Evolutionary conservation across 106 monocot genomes (phyloP).

Genomic region (Ottelia alismoides): DNA sequence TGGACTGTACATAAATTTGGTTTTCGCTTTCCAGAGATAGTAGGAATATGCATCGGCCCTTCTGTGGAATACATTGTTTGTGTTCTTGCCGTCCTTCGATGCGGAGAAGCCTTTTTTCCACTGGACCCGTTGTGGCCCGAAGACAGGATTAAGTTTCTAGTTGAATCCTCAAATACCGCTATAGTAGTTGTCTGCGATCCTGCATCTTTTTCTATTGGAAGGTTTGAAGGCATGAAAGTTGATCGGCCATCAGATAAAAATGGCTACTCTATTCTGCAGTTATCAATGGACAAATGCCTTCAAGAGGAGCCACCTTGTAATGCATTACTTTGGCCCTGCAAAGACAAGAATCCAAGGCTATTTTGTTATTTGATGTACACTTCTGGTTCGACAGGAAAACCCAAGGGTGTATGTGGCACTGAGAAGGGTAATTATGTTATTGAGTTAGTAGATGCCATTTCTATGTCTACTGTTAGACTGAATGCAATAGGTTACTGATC

Average conservation of each 20-base stretch:
- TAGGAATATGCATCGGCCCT: conserved; percentile 62
- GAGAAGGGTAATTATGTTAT: conserved; percentile 50
- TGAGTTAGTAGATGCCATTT: too few relatives aligned
- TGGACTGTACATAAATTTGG: neutral
- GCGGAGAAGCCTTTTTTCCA: conserved; percentile 84
- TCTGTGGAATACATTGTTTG: conserved; percentile 78
- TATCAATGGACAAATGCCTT: conserved; percentile 20
- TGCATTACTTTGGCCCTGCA: conserved; percentile 70
- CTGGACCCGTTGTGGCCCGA: conserved; percentile 80
- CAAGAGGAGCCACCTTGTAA: conserved; percentile 6
- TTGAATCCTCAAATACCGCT: conserved; percentile 39
- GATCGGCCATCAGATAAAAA: conserved; percentile 19
- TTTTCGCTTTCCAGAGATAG: conserved; percentile 32
- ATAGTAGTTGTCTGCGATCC: conserved; percentile 11
- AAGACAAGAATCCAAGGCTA: conserved; percentile 28
- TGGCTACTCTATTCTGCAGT: conserved; percentile 33
- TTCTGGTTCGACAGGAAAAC: conserved; percentile 87
- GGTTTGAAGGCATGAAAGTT: conserved; percentile 1
- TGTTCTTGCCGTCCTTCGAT: conserved; percentile 63
- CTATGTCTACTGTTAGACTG: too few relatives aligned
- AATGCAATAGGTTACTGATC: too few relatives aligned
- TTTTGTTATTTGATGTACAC: conserved; percentile 96
- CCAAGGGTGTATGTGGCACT: conserved; percentile 89
- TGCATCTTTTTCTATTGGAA: neutral
- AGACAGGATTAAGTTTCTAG: conserved; percentile 38